Conservation (phyloP, 305 asterid species). For the Stenogyne calaminthoides region DNA sequence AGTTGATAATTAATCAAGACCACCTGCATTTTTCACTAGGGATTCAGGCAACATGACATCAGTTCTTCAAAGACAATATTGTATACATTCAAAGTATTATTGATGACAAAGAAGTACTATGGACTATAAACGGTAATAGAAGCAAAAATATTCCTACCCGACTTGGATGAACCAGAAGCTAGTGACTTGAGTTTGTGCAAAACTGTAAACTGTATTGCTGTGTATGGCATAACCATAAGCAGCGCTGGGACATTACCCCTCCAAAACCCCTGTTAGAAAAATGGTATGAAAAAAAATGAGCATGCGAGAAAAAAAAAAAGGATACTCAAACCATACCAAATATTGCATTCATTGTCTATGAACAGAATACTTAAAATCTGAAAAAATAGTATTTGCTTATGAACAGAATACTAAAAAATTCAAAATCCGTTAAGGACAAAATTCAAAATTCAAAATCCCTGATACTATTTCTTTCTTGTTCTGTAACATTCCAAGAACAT, state of each 20-base stretch:
- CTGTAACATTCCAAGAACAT: neutral
- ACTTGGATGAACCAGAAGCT: constrained; percentile 83
- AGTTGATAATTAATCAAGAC: neutral
- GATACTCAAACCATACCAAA: neutral
- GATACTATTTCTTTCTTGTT: neutral
- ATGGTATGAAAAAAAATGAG: constrained; percentile 6
- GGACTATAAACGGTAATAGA: neutral
- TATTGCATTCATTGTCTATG: neutral
- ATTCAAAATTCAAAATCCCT: too few relatives aligned
- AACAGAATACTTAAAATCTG: too few relatives aligned
- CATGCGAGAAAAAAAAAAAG: constrained; percentile 10
- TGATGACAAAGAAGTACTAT: neutral
- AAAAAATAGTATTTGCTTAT: neutral
- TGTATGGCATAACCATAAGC: constrained; percentile 96
- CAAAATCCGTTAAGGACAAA: neutral
- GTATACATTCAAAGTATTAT: neutral
- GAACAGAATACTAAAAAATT: neutral
- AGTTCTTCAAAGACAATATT: constrained; percentile 1
- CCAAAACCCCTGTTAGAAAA: constrained; percentile 76
- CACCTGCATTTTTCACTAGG: neutral
- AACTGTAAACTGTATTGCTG: constrained; percentile 87
- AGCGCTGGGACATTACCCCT: constrained; percentile 96
- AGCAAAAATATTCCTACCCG: constrained; percentile 55
- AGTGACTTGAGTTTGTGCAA: constrained; percentile 77
- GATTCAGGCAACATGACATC: neutral